A percentile compares a stretch with the other conserved stretches of the same genome.
phyloP scores from a whole-genome alignment of 768 basidiomycete genomes.

The Podaxis sp. region DNA sequence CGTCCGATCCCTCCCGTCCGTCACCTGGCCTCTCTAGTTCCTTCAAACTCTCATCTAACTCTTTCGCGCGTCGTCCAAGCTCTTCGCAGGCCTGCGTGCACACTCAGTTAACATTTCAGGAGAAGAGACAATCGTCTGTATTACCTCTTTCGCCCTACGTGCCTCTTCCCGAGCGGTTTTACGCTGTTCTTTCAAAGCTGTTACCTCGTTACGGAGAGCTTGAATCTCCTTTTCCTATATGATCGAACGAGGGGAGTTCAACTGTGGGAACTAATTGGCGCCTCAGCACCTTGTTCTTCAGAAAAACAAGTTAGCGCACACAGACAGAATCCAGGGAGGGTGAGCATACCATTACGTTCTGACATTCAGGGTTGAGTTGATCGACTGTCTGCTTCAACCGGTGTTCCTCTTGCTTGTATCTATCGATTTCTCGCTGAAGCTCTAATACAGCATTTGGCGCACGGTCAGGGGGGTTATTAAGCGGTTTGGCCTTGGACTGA shows the following conservation, averaged over 20 bases:
- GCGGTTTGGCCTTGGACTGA: neutral
- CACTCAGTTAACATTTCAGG: neutral
- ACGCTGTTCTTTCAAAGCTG: neutral
- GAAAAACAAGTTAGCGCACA: neutral
- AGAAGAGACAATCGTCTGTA: neutral
- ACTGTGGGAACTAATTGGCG: neutral
- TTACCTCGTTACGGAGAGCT: neutral
- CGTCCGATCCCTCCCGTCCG: neutral
- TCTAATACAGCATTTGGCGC: neutral
- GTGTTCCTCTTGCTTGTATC: neutral
- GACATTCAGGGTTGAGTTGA: neutral
- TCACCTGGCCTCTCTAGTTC: neutral
- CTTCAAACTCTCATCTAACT: neutral
- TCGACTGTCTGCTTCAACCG: neutral
- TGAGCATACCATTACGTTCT: neutral
- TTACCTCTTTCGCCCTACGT: neutral
- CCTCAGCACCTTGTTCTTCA: neutral
- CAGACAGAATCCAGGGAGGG: neutral
- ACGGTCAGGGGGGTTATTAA: neutral
- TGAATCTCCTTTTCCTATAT: neutral
- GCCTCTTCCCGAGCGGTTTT: neutral
- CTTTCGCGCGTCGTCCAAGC: neutral
- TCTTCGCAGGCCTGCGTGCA: neutral
- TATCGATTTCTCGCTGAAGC: neutral
- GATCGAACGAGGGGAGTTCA: neutral